Evolutionary conservation across 169 alveolate species (phyloP), one percentile per base, ranked within the genome.

Genomic region (Perkinsus marinus): DNA sequence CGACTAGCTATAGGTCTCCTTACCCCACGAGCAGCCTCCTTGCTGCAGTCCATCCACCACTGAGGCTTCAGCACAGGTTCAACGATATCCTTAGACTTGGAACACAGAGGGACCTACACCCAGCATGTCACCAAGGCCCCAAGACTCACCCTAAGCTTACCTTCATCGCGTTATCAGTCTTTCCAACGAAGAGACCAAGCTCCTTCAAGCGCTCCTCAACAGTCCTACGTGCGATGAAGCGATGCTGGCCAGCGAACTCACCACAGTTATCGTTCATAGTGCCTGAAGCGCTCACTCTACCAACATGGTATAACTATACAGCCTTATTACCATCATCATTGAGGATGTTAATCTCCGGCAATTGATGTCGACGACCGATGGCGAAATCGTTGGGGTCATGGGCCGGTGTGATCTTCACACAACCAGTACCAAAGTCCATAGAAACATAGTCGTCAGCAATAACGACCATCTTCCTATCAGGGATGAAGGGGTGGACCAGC

Each of bases 371-470:
- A 95, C 97, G 96, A 89, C 99, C 99, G 91, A 99, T 97, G 68
- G 97, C 99, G 93, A 95, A 99, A 95, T 99, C 99, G 95, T 98
- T 99, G 92, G 97, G 98, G 95, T 99, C 99, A 92, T 99, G 99
- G 37, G 99, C 99, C 2, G 99, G 99, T 16, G 99, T 99, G 89
- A 99, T 98, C 96, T 99, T 99, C 47, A 99, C 99, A 6, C 93
- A 91, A 39, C 99, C 99, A 0, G 99, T 99, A 43, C 99, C 99
- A 94, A 97, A 99, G 90, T 98, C 97, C 96, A 96, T 97, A 94
- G 98, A 99, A 36, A 99, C 99, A 90, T 97, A 95, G 57, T 95
- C 97, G 95, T 99, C 99, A 0, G 99, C 99, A 57, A 99, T 96
- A 39, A 99, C 96, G 36, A 92, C 94, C 95, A 99, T 95, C 91